These are phyloP conservation scores for Tylopilus balloui DNA, from an alignment of 768 basidiomycete genomes.

Conservation along the genomic window DNA sequence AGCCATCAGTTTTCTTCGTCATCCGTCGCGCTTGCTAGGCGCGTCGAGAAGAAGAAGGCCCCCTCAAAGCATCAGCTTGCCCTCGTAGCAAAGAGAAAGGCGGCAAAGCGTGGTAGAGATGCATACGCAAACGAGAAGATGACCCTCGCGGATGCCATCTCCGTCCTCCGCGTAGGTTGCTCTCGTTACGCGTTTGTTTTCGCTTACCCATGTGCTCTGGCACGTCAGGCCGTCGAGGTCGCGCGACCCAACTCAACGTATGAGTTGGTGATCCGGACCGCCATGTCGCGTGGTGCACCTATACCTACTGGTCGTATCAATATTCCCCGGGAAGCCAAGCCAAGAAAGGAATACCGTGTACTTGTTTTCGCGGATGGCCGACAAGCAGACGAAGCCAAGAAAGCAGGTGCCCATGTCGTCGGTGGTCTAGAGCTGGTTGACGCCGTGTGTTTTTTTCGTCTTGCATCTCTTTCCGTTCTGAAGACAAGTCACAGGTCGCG, in stretches of 20 bases:
- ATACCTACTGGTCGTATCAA: conserved; percentile 88
- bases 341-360: conserved; percentile 66
- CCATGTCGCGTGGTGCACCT: conserved; percentile 69
- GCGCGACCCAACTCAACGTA: conserved; percentile 70
- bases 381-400: conserved; percentile 75
- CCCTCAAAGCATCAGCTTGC: conserved; percentile 70
- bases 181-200: neutral
- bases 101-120: conserved; percentile 47
- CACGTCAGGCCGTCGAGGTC: conserved; percentile 74
- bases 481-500: conserved; percentile 50
- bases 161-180: conserved; percentile 61
- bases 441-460: conserved; percentile 51
- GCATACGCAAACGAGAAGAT: conserved; percentile 65
- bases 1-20: conserved; percentile 49
- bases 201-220: conserved; percentile 1
- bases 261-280: conserved; percentile 77
- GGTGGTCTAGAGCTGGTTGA: conserved; percentile 88
- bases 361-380: conserved; percentile 92
- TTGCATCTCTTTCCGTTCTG: neutral
- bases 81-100: conserved; percentile 58
- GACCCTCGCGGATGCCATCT: conserved; percentile 59
- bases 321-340: conserved; percentile 77
- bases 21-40: conserved; percentile 39
- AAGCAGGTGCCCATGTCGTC: conserved; percentile 85
- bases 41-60: conserved; percentile 51